Conservation (phyloP, 2,329 filamentous ascomycete species). For the Aureobasidium sp. region DNA sequence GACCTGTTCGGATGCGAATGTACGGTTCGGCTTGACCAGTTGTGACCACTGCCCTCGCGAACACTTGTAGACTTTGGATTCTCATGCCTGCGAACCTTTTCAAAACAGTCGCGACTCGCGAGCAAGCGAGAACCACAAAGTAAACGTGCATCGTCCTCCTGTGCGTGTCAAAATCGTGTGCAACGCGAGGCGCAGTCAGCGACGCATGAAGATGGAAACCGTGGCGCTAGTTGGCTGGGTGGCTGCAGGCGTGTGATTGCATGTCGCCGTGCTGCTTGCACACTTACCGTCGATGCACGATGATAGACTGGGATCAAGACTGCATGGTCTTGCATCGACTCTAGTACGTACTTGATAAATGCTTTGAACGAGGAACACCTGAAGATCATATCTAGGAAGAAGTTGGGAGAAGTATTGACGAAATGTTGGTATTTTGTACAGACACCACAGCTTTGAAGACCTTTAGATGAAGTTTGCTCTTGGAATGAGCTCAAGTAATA, state of each 20-base stretch:
- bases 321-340: background rate
- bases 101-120: background rate
- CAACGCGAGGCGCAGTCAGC: slow-evolving; percentile 13
- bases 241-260: slow-evolving; percentile 10
- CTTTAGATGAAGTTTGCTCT: background rate
- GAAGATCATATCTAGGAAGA: background rate
- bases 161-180: slow-evolving; percentile 10
- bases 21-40: background rate
- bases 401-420: background rate
- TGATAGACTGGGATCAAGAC: background rate
- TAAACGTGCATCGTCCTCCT: slow-evolving; percentile 7
- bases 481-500: background rate
- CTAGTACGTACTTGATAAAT: background rate
- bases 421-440: slow-evolving; percentile 5
- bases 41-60: slow-evolving; percentile 1
- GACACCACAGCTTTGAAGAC: background rate
- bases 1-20: background rate
- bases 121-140: slow-evolving; percentile 3
- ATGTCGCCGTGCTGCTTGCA: slow-evolving; percentile 2
- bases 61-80: background rate
- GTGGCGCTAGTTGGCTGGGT: slow-evolving; percentile 13
- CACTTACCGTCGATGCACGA: slow-evolving; percentile 8
- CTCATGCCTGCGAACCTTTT: background rate
- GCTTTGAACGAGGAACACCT: background rate
- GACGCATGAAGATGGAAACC: background rate